Evolutionary conservation across 2,329 filamentous ascomycete genomes (phyloP).

Genomic region (Fusarium sp.): DNA sequence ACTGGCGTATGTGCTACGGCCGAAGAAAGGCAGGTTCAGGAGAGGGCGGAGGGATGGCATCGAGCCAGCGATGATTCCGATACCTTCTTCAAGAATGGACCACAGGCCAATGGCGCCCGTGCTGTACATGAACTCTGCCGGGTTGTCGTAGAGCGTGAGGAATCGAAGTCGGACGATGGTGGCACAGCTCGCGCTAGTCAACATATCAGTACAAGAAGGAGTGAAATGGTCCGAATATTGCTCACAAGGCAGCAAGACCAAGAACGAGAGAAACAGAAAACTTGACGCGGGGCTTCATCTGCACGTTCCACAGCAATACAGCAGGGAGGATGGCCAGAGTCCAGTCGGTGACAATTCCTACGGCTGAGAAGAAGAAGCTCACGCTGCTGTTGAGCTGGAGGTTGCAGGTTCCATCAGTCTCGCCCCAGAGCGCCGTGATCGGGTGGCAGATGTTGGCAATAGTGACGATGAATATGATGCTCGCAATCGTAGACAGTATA

Average conservation of each 20-base stretch:
- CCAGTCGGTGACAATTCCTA: constrained; percentile 48
- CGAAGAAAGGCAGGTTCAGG: constrained; percentile 35
- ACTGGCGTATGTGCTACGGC: constrained; percentile 26
- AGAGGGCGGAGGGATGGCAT: constrained; percentile 43
- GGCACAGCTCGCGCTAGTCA: constrained; percentile 39
- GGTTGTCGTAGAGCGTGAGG: constrained; percentile 41
- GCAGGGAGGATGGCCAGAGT: constrained; percentile 44
- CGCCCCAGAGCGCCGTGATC: constrained; percentile 45
- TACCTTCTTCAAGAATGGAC: constrained; percentile 44
- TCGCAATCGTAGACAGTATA: constrained; percentile 19
- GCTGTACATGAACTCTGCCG: constrained; percentile 42
- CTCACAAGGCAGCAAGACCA: constrained; percentile 44
- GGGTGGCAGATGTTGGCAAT: constrained; percentile 47
- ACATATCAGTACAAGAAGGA: constrained; percentile 14
- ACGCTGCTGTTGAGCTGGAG: constrained; percentile 34
- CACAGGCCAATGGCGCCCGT: constrained; percentile 44
- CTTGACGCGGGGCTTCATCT: constrained; percentile 47
- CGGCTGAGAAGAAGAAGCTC: constrained; percentile 47
- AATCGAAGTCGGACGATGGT: constrained; percentile 43
- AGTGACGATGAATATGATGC: constrained; percentile 41
- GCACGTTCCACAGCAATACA: constrained; percentile 47
- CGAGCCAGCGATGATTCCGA: constrained; percentile 45
- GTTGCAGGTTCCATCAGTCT: constrained; percentile 37
- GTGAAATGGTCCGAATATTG: too few relatives aligned
- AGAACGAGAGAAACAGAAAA: constrained; percentile 40